These are phyloP conservation scores for Mycena haematopus DNA, from an alignment of 768 basidiomycete genomes.

Conservation along the genomic window DNA sequence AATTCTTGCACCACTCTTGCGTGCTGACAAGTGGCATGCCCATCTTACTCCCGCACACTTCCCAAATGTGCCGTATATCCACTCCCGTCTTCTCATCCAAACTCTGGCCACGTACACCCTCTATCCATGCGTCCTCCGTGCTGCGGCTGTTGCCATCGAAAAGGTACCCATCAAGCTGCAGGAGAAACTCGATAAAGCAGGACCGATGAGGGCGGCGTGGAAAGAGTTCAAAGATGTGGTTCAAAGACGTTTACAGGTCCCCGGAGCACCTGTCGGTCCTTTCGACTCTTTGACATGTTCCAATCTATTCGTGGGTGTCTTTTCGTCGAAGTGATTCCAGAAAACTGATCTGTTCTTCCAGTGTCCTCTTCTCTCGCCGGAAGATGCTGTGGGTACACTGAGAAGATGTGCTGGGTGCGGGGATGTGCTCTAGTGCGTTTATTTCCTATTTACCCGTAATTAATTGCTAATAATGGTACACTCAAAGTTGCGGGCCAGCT, in stretches of 20 bases:
- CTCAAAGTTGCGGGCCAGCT: too few species aligned
- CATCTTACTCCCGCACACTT: conserved; percentile 15
- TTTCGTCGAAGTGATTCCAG: background rate
- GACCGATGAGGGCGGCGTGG: conserved; percentile 16
- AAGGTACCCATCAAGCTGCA: conserved; percentile 16
- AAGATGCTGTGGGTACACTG: background rate
- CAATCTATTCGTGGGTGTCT: conserved; percentile 14
- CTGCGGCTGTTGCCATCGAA: conserved; percentile 12
- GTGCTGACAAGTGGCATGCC: conserved; percentile 12
- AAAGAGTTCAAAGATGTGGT: conserved; percentile 12
- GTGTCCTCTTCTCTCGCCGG: conserved; percentile 9
- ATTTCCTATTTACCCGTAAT: too few species aligned
- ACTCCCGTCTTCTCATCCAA: conserved; percentile 17
- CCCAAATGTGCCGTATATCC: conserved; percentile 15
- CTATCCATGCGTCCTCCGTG: conserved; percentile 18
- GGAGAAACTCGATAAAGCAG: conserved; percentile 13
- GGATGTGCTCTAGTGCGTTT: too few species aligned
- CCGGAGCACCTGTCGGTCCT: conserved; percentile 12
- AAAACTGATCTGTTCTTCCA: background rate
- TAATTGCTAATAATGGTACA: too few species aligned
- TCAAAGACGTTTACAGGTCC: conserved; percentile 5
- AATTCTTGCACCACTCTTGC: conserved; percentile 8
- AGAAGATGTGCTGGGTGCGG: too few species aligned
- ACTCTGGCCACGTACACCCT: conserved; percentile 19
- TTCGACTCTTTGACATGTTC: conserved; percentile 9